Evolutionary conservation across 2,329 filamentous ascomycete genomes (phyloP), one percentile per base, ranked within the genome.

Genomic region (Dothistroma septosporum): DNA sequence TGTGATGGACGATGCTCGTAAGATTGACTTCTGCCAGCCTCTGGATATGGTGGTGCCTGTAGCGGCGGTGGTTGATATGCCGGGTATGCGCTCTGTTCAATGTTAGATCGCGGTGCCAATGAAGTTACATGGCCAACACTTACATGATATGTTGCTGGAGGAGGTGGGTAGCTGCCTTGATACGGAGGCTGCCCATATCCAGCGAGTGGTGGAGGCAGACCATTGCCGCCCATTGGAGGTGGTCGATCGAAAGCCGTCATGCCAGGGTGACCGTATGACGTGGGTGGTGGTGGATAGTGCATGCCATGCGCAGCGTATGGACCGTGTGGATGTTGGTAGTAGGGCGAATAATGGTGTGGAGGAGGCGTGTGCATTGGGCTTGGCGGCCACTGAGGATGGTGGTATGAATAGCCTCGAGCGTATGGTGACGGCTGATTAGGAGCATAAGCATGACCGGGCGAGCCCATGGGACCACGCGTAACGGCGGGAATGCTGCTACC

Each of bases 401-500:
- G 56, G 71, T 75, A 67, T 76, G 77, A 72, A 41, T 53, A 41
- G 11, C 57, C 57, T 58, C 77, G 69, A 63, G 76, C 67, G 63
- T 75, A 74, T 64, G 76, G 72, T 14, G 65, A 58, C 46, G 68
- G 77, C 61, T 84, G 76, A 41, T 76, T 79, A 60, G 81, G 79
- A 53, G 80, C 75, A 31, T 82, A 78, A 7, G 81, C 76, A 71
- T 84, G 86, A 16, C 82, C 80, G 10, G 83, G 83, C 22, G 80
- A 80, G 33, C 79, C 76, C 83, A 87, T 86, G 6, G 85, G 91
- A 0, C 88, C 85, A 66, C 91, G 85, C 12, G 91, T 93, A 44
- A 95, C 85, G 2, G 90, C 87, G 12, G 92, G 91, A 14, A 91
- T 87, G 61, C 88, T 88, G 73, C 88, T 88, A 64, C 87, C 83